phyloP scores from a whole-genome alignment of 768 basidiomycete species.

The Suillus bovinus region DNA sequence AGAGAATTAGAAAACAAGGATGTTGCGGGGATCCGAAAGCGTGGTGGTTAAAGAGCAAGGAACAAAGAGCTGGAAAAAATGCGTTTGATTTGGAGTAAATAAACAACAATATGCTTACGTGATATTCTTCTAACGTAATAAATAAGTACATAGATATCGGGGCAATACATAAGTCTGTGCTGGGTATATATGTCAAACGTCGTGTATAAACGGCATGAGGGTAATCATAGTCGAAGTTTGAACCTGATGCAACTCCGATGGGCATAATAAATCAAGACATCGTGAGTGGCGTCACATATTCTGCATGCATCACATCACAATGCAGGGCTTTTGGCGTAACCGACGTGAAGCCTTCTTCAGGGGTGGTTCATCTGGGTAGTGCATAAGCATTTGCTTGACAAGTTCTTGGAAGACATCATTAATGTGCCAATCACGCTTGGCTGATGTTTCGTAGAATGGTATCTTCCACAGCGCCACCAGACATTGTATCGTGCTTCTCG shows the following conservation, averaged over 20 bases:
- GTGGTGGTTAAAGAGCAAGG: slow-evolving; percentile 8
- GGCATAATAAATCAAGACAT: neutral
- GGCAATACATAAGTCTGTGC: slow-evolving; percentile 4
- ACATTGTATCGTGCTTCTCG: slow-evolving; percentile 58
- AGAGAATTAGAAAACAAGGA: neutral
- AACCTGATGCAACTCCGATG: neutral
- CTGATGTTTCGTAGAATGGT: slow-evolving; percentile 88
- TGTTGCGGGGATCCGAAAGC: slow-evolving; percentile 2
- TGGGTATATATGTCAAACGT: slow-evolving; percentile 2
- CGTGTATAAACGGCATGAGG: neutral
- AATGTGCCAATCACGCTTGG: slow-evolving; percentile 82
- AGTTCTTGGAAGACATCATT: slow-evolving; percentile 78
- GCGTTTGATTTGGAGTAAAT: slow-evolving; percentile 9
- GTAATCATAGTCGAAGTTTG: neutral
- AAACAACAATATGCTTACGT: slow-evolving; percentile 7
- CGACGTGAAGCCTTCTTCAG: slow-evolving; percentile 33
- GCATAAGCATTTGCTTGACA: slow-evolving; percentile 68
- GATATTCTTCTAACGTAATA: neutral
- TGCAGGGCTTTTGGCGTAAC: slow-evolving; percentile 31
- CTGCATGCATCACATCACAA: slow-evolving; percentile 33
- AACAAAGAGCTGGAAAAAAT: slow-evolving; percentile 16
- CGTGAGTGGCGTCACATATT: neutral
- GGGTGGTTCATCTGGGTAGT: slow-evolving; percentile 52
- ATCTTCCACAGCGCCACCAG: slow-evolving; percentile 67
- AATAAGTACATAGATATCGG: neutral